Conservation (phyloP, 768 basidiomycete species). For the Fomitopsis pulvina region DNA sequence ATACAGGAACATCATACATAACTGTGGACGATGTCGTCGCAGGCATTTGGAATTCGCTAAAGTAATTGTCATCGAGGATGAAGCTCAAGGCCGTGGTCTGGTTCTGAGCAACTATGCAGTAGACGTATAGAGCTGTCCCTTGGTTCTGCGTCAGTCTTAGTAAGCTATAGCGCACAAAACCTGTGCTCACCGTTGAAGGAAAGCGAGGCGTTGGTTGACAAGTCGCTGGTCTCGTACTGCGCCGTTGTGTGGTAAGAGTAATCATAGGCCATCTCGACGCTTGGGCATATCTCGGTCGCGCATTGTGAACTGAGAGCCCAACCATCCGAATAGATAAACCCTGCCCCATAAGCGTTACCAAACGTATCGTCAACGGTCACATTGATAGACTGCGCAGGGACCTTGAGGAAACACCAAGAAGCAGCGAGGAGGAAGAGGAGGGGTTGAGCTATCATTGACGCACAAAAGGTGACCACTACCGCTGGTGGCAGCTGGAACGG, state of each 20-base stretch:
- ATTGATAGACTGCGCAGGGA: conserved; percentile 22
- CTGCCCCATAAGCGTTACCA: conserved; percentile 25
- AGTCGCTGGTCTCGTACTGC: background rate
- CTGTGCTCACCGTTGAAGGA: conserved; percentile 9
- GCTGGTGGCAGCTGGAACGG: background rate
- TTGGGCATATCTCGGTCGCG: conserved; percentile 22
- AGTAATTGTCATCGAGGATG: background rate
- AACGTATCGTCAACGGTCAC: conserved; percentile 37
- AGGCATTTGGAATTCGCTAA: background rate
- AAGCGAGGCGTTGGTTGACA: conserved; percentile 6
- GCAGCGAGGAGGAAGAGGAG: background rate
- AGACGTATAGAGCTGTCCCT: conserved; percentile 5
- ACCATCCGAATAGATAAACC: conserved; percentile 24
- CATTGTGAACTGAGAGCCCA: conserved; percentile 12
- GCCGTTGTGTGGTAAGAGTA: conserved; percentile 31
- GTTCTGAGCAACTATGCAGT: conserved; percentile 1
- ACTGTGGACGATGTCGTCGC: background rate
- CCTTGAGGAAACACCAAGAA: conserved; percentile 4
- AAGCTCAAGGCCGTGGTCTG: conserved; percentile 1
- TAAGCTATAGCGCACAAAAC: background rate
- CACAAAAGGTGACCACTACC: background rate
- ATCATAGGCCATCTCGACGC: conserved; percentile 11
- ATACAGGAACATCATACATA: conserved; percentile 26
- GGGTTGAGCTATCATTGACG: background rate
- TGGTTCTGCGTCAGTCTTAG: too few relatives aligned